Base-by-base conservation (phyloP, 306 rosid species). In the Arachis hypogaea region DNA sequence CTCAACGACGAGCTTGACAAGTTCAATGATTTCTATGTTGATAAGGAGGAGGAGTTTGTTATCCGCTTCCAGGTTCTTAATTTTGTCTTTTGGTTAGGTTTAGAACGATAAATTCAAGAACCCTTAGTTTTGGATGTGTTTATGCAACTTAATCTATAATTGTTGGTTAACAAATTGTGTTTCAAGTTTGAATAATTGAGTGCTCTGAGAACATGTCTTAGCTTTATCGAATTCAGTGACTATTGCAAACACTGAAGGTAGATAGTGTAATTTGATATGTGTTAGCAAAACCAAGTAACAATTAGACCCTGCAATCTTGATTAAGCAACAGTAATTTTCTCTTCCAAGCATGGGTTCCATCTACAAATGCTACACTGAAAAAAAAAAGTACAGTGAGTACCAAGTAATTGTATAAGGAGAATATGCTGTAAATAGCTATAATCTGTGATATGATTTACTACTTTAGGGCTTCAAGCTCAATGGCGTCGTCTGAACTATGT, bases 11-110 rank as follows among this genome's bases (percentile, higher is more conserved):
- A 95, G 80, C 86, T 95, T 59, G 88, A 92, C 33, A 95, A 95
- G 78, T 87, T 95, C 71, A 95, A 95, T 50, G 92, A 94, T 71
- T 94, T 94, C 75, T 94, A 84, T 5, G 89, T 94, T 29, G 96
- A 94, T 67, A 88, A 87, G 76, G 99, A 94, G 80, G 97, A 94
- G 73, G 99, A 94, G 9, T 94, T 94, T 76, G 86, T 94, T 36
- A 94, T 94, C 61, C 86, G 88, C 9, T 90, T 94, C 66, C 99
- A 94, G 99, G 99, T 93, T 81, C 69, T 71, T 14, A 50, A 45
- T 45, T 7, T 43, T 71, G 8, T 12, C n/a, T 68, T 7, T 4
- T 22, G 28, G 28, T 22, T 22, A 22, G 28, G 28, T 58, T 29
- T 29, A 10, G 10, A 11, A 60, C 33, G 43, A 51, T 51, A 51